Base-by-base conservation (phyloP, 441 rosid species). In the Populus tomentosa region DNA sequence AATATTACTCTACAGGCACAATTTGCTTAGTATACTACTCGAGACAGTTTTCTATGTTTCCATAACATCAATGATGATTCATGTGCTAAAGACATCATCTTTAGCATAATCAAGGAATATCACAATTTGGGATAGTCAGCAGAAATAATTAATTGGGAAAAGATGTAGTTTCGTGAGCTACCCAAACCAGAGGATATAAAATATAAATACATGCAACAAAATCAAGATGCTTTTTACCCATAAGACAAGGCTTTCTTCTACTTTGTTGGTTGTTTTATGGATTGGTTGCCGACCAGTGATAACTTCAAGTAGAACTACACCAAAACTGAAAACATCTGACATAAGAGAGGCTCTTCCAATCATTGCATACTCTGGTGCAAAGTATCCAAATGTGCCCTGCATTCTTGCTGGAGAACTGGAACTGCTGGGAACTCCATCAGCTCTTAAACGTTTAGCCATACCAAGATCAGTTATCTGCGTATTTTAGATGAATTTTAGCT, bases 271-370 rank as follows among this genome's bases (percentile, higher is more conserved):
- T 0, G 88, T 84, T 80, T 86, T 87, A 2, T 88, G 97, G 82
- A 93, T 92, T 7, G 99, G 97, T 78, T 88, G 90, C 68, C 91
- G 89, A 72, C 99, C 99, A 5, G 97, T 92, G 78, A 93, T 89
- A 77, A 95, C 91, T 89, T 95, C 99, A 56, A 95, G 97, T 69
- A 95, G 89, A 79, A 95, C 99, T 28, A 95, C 99, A 64, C 99
- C 99, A 3, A 93, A 93, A 84, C 99, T 95, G 82, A 93, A 95
- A 78, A 95, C 99, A 81, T 95, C 99, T 6, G 99, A 92, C 93
- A 92, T 95, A 6, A 85, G 88, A 38, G 98, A 95, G 69, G 97
- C 97, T 80, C 97, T 88, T 84, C 99, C 98, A 65, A 92, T 84
- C 75, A 93, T 93, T 9, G 97, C 98, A 62, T 91, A 95, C 82